phyloP scores from a whole-genome alignment of 164 flowering plant genomes.

The Liquidambar formosana region DNA sequence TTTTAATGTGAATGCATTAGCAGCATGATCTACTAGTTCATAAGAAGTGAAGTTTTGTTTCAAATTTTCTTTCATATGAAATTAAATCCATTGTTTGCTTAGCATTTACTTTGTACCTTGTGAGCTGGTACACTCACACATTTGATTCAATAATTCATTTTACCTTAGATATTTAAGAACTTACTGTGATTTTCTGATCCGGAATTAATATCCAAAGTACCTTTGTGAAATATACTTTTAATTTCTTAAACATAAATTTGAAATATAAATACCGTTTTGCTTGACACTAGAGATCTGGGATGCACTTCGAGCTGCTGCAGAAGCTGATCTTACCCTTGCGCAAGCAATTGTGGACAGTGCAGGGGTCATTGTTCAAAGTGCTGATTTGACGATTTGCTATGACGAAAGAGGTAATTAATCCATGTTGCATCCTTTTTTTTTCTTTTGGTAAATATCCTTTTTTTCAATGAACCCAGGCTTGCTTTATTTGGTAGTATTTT shows the following conservation, averaged over 20 bases:
- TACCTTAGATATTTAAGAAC: too few species aligned
- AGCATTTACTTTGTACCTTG: too few species aligned
- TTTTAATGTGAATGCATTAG: too few species aligned
- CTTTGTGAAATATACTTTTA: neutral
- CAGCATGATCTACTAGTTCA: too few species aligned
- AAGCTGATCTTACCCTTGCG: conserved; percentile 70
- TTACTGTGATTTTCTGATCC: too few species aligned
- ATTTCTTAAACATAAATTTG: neutral
- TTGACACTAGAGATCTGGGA: conserved; percentile 80
- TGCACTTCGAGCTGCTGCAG: conserved; percentile 94
- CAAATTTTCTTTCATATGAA: too few species aligned
- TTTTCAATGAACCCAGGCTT: neutral
- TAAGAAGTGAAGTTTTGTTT: too few species aligned
- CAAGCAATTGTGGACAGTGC: conserved; percentile 89
- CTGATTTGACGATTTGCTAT: conserved; percentile 84
- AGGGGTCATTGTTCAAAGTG: conserved; percentile 71
- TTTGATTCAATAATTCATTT: too few species aligned
- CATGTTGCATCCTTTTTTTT: neutral
- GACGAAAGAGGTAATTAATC: conserved; percentile 76
- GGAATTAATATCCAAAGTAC: neutral
- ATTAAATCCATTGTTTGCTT: too few species aligned
- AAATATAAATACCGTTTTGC: conserved; percentile 1
- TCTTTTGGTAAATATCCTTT: neutral
- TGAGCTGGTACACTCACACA: too few species aligned
- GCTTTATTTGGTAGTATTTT: neutral